A percentile compares a stretch with the other conserved stretches of the same genome.
phyloP scores from a whole-genome alignment of 768 basidiomycete species.

The Pleurotus sapidus region DNA sequence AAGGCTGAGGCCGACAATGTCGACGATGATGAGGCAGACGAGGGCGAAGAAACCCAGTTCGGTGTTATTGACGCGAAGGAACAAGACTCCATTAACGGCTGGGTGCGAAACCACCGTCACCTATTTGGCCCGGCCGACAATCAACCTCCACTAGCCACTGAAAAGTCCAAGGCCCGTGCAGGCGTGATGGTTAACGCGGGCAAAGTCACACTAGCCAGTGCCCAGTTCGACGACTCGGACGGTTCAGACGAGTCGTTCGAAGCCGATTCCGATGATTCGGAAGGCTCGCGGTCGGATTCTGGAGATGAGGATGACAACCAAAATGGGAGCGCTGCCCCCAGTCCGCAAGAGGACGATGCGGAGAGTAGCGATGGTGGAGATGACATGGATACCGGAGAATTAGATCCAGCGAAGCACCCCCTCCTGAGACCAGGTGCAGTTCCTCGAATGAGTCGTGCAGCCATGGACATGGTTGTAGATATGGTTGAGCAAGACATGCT shows the following conservation, averaged over 20 bases:
- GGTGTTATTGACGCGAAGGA: conserved; percentile 71
- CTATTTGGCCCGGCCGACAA: conserved; percentile 44
- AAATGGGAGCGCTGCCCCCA: conserved; percentile 16
- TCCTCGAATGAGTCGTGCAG: conserved; percentile 65
- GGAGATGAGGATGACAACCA: conserved; percentile 22
- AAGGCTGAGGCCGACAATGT: conserved; percentile 26
- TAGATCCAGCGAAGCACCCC: conserved; percentile 58
- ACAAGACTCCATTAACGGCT: conserved; percentile 58
- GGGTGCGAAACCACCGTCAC: conserved; percentile 58
- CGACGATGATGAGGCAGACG: conserved; percentile 38
- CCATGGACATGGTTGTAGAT: conserved; percentile 61
- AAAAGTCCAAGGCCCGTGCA: not conserved
- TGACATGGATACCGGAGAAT: conserved; percentile 37
- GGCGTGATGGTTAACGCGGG: conserved; percentile 20
- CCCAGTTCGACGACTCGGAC: conserved; percentile 36
- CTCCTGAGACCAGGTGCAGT: conserved; percentile 63
- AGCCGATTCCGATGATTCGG: conserved; percentile 32
- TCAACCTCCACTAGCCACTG: not conserved
- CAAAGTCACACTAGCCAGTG: conserved; percentile 18
- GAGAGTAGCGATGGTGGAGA: conserved; percentile 27
- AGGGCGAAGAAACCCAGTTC: conserved; percentile 62
- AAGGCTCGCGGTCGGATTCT: conserved; percentile 27
- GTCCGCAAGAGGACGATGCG: conserved; percentile 28
- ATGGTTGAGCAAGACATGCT: conserved; percentile 56
- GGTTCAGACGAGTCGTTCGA: conserved; percentile 46